A percentile compares a stretch with the other conserved stretches of the same genome.
phyloP scores from a whole-genome alignment of 2,329 filamentous ascomycete genomes.

The Pseudogymnoascus sp. region DNA sequence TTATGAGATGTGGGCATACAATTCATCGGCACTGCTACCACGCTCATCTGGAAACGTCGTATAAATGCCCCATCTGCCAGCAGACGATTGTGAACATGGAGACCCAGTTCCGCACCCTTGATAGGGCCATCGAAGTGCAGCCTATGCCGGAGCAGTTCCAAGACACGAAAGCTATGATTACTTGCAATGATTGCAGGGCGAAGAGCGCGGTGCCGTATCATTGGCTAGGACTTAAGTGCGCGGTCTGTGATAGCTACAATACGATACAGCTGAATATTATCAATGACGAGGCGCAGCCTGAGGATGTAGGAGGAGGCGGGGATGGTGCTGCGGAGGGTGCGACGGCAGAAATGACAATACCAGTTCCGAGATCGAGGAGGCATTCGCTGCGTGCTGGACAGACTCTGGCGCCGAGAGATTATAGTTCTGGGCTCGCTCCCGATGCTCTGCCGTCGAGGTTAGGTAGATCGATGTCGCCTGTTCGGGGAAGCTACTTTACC shows the following conservation, averaged over 20 bases:
- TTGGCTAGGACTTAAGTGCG: conserved; percentile 90
- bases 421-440: conserved; percentile 22
- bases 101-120: conserved; percentile 81
- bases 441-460: conserved; percentile 23
- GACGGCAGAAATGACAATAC: conserved; percentile 15
- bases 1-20: conserved; percentile 92
- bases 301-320: conserved; percentile 20
- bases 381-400: conserved; percentile 3
- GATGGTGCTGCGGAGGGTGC: conserved; percentile 15
- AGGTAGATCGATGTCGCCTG: conserved; percentile 28
- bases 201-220: conserved; percentile 84
- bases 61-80: conserved; percentile 94
- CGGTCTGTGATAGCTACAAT: conserved; percentile 62
- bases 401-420: conserved; percentile 15
- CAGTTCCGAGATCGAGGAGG: conserved; percentile 8
- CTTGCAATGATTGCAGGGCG: conserved; percentile 91
- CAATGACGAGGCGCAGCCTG: conserved; percentile 31
- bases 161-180: conserved; percentile 71
- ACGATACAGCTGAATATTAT: conserved; percentile 58
- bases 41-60: conserved; percentile 80
- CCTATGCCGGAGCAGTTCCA: conserved; percentile 84
- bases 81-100: conserved; percentile 98
- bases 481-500: conserved; percentile 13
- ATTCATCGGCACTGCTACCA: conserved; percentile 88
- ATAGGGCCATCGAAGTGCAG: conserved; percentile 77